Conservation (phyloP, 495 filamentous ascomycete species). For the Talaromyces wortmannii region DNA sequence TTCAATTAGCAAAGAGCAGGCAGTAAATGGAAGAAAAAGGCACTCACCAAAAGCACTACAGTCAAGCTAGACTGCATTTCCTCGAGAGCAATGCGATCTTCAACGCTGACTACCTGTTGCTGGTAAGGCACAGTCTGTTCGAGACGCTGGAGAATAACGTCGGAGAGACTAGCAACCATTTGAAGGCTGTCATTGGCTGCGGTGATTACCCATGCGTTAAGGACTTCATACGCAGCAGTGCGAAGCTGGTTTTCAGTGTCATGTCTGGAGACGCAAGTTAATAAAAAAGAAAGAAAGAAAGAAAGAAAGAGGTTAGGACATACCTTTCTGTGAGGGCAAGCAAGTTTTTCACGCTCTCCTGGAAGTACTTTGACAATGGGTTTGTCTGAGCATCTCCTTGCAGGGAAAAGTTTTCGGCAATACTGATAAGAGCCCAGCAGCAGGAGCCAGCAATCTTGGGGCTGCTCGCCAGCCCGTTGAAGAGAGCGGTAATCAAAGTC, state of each 20-base stretch:
- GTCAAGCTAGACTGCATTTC: conserved; percentile 96
- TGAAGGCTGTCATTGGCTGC: conserved; percentile 78
- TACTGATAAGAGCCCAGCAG: conserved; percentile 98
- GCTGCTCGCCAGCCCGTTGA: conserved; percentile 81
- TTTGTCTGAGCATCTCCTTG: conserved; percentile 72
- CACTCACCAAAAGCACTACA: conserved; percentile 67
- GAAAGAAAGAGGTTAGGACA: conserved; percentile 5
- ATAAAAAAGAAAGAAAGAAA: conserved; percentile 11
- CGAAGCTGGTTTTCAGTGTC: conserved; percentile 90
- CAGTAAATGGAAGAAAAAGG: neutral
- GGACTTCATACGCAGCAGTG: conserved; percentile 96
- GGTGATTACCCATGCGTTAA: conserved; percentile 87
- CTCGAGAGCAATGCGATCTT: conserved; percentile 88
- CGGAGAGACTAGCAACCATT: conserved; percentile 72
- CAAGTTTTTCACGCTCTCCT: conserved; percentile 81
- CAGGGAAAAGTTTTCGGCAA: conserved; percentile 88
- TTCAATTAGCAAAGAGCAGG: conserved; percentile 7
- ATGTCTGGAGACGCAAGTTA: conserved; percentile 27
- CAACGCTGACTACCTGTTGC: conserved; percentile 88
- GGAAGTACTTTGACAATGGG: conserved; percentile 84
- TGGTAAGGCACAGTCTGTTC: conserved; percentile 90
- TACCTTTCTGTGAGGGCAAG: conserved; percentile 77
- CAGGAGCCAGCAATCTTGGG: conserved; percentile 96
- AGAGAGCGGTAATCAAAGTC: conserved; percentile 78
- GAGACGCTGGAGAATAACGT: conserved; percentile 79